Evolutionary conservation across 208 protist genomes (phyloP).

Genomic region (Leishmania gerbilli): DNA sequence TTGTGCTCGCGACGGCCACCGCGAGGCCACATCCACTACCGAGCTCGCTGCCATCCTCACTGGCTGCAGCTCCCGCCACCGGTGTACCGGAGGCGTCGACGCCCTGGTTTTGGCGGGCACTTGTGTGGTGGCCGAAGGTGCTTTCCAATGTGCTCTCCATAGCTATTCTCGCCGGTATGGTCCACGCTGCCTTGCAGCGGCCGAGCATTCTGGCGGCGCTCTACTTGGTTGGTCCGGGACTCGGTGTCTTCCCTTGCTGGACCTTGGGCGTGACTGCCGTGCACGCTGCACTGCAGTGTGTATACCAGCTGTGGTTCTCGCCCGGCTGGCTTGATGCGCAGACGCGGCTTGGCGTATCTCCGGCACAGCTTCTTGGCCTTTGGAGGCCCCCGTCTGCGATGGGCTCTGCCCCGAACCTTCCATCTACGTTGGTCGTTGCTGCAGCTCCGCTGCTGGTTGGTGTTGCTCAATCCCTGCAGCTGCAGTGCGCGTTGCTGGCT

Average conservation of each 20-base stretch:
- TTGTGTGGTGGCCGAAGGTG: constrained; percentile 7
- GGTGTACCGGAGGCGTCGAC: neutral
- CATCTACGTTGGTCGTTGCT: constrained; percentile 20
- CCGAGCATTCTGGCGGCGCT: constrained; percentile 24
- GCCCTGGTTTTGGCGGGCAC: neutral
- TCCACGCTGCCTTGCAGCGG: constrained; percentile 13
- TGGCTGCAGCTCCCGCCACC: neutral
- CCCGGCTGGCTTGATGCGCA: constrained; percentile 16
- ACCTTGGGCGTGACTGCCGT: constrained; percentile 13
- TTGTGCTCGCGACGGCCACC: constrained; percentile 25
- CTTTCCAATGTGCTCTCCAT: neutral
- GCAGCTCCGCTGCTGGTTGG: constrained; percentile 26
- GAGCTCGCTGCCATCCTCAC: constrained; percentile 2
- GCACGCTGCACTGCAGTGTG: constrained; percentile 27
- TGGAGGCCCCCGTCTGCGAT: constrained; percentile 4
- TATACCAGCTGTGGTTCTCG: constrained; percentile 34
- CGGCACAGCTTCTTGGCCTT: constrained; percentile 22
- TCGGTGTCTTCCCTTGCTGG: constrained; percentile 19
- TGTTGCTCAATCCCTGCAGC: constrained; percentile 15
- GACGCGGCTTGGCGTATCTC: constrained; percentile 17
- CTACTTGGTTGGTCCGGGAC: constrained; percentile 19
- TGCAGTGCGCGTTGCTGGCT: constrained; percentile 9
- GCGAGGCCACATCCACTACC: constrained; percentile 16
- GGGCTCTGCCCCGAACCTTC: neutral
- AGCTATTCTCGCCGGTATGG: constrained; percentile 16